Conservation (phyloP, 805 yeast species). For the Tetrapisispora fleetii region DNA sequence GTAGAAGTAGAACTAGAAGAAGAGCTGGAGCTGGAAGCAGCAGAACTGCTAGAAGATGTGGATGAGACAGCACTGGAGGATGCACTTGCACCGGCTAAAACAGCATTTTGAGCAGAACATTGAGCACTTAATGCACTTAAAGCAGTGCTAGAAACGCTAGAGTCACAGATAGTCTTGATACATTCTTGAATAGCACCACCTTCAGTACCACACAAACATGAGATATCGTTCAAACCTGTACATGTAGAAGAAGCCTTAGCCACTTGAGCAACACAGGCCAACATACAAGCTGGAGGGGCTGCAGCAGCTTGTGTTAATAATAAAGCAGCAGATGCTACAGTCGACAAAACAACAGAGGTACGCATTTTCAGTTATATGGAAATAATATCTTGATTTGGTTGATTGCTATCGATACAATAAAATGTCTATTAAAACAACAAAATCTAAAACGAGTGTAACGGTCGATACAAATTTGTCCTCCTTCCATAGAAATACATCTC, state of each 20-base stretch:
- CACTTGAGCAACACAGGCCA: constrained; percentile 78
- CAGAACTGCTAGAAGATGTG: constrained; percentile 27
- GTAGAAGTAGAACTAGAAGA: constrained; percentile 16
- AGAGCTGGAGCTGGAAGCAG: constrained; percentile 22
- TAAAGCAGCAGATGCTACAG: constrained; percentile 20
- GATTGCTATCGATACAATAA: too few species aligned
- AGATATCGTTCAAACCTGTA: constrained; percentile 48
- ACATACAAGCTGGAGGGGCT: constrained; percentile 84
- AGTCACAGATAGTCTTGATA: constrained; percentile 47
- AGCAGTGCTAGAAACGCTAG: constrained; percentile 48
- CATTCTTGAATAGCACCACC: constrained; percentile 47
- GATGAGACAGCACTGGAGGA: constrained; percentile 31
- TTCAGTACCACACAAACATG: constrained; percentile 59
- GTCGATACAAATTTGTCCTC: neutral
- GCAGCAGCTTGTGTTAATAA: constrained; percentile 37
- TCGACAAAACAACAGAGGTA: constrained; percentile 19
- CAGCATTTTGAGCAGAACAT: constrained; percentile 40
- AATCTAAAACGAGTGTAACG: neutral
- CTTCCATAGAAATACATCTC: too few species aligned
- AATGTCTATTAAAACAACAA: too few species aligned
- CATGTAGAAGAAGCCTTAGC: constrained; percentile 45
- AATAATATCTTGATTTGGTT: neutral
- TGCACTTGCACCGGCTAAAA: constrained; percentile 23
- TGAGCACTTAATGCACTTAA: constrained; percentile 43
- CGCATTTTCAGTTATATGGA: constrained; percentile 13